Conservation (phyloP, 768 basidiomycete species). For the Mycena vitilis region DNA sequence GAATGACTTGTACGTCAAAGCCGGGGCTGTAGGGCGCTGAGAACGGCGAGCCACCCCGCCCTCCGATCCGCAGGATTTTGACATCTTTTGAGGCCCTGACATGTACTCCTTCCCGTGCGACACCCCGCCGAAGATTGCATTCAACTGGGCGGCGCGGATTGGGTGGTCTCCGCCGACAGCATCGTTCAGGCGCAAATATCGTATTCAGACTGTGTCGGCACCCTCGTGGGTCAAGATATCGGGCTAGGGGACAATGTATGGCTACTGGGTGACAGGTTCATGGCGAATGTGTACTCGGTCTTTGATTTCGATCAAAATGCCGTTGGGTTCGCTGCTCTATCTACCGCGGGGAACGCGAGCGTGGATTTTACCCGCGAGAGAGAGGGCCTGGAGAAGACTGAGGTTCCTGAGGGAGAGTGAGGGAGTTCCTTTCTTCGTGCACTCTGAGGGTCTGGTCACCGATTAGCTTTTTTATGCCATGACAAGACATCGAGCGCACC, state of each 20-base stretch:
- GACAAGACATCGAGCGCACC: too few species aligned
- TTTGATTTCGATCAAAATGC: slow-evolving; percentile 50
- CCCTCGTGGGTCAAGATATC: slow-evolving; percentile 58
- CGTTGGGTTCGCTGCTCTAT: slow-evolving; percentile 51
- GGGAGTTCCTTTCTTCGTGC: too few species aligned
- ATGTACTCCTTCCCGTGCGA: slow-evolving; percentile 41
- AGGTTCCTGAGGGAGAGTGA: too few species aligned
- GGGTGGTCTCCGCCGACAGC: slow-evolving; percentile 57
- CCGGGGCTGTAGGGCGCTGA: too few species aligned
- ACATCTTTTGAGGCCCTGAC: slow-evolving; percentile 36
- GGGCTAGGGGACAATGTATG: slow-evolving; percentile 32
- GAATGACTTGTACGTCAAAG: slow-evolving; percentile 13
- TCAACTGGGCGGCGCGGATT: slow-evolving; percentile 51
- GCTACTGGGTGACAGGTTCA: slow-evolving; percentile 55
- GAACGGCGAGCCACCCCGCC: too few species aligned
- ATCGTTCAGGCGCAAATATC: too few species aligned
- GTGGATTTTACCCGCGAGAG: too few species aligned
- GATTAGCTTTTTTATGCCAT: too few species aligned
- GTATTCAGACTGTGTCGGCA: too few species aligned
- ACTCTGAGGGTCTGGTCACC: too few species aligned
- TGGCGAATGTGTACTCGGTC: slow-evolving; percentile 56
- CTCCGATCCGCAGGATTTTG: not conserved
- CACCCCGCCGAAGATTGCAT: slow-evolving; percentile 41
- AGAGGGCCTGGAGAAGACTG: too few species aligned
- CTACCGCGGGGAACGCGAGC: too few species aligned